Conservation (phyloP, 495 filamentous ascomycete species). For the Penicillium ucsense region DNA sequence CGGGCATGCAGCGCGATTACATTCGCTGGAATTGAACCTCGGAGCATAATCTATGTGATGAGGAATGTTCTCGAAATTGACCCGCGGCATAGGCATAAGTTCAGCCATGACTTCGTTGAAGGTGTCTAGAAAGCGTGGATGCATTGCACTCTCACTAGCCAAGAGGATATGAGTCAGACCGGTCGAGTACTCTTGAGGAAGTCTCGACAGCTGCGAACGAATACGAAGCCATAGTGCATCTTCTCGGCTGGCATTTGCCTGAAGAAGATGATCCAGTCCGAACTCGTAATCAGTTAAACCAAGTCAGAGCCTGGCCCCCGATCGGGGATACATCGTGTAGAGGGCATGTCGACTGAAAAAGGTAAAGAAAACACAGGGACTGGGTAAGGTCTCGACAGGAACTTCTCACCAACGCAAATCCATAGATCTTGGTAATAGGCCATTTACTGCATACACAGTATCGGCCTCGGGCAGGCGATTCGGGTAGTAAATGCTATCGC, state of each 20-base stretch:
- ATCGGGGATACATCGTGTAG: conserved; percentile 2
- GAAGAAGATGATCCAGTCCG: conserved; percentile 7
- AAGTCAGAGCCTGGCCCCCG: background rate
- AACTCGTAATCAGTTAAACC: conserved; percentile 2
- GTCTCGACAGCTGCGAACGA: conserved; percentile 5
- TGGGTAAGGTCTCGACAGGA: background rate
- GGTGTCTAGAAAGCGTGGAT: conserved; percentile 4
- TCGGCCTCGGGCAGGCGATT: conserved; percentile 2
- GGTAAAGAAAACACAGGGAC: background rate
- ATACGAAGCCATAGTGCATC: conserved; percentile 3
- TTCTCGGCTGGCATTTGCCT: background rate
- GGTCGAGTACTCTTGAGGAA: conserved; percentile 2
- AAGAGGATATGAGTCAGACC: conserved; percentile 4
- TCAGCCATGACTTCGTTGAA: conserved; percentile 5
- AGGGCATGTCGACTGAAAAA: conserved; percentile 5
- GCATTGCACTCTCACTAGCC: conserved; percentile 7
- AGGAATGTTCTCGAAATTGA: conserved; percentile 1
- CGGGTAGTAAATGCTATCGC: conserved; percentile 5
- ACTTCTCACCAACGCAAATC: conserved; percentile 1
- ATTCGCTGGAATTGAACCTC: background rate
- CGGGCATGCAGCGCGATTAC: conserved; percentile 7
- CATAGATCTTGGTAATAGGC: conserved; percentile 5
- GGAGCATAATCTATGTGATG: background rate
- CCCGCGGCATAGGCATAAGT: background rate
- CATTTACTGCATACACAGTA: conserved; percentile 7